A percentile compares a stretch with the other conserved stretches of the same genome.
Conservation (phyloP, 352 stramenopile genomes). For the Globisporangium echinulatum region DNA sequence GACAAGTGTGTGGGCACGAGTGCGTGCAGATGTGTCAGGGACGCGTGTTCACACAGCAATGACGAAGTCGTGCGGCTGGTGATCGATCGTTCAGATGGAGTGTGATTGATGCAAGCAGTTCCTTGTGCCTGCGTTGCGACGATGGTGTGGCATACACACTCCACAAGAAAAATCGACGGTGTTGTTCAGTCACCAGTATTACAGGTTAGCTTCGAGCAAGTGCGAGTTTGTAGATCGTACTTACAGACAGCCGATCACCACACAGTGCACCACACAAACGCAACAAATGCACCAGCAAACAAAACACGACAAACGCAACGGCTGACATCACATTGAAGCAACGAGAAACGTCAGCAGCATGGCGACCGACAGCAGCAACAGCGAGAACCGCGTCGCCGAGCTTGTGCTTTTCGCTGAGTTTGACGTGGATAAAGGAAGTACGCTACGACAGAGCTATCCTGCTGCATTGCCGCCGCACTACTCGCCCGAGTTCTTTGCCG, state of each 20-base stretch:
- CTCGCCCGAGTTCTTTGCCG: conserved; percentile 85
- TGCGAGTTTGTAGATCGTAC: no score
- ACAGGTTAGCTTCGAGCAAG: no score
- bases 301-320: no score
- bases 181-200: no score
- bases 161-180: no score
- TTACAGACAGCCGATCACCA: no score
- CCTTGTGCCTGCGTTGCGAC: background rate
- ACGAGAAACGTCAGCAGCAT: background rate
- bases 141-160: no score
- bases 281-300: no score
- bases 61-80: background rate
- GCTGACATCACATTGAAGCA: no score
- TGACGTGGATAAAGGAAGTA: conserved; percentile 86
- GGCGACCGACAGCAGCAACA: conserved; percentile 2
- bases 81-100: background rate
- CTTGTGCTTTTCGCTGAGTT: conserved; percentile 82
- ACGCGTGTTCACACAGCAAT: background rate
- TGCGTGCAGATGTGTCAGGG: background rate
- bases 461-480: conserved; percentile 52
- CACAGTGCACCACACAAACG: no score
- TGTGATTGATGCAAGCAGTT: no score
- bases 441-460: conserved; percentile 67
- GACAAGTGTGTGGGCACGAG: background rate
- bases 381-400: conserved; percentile 34